phyloP scores from a whole-genome alignment of 345 rosid genomes.

The Salix caprea region DNA sequence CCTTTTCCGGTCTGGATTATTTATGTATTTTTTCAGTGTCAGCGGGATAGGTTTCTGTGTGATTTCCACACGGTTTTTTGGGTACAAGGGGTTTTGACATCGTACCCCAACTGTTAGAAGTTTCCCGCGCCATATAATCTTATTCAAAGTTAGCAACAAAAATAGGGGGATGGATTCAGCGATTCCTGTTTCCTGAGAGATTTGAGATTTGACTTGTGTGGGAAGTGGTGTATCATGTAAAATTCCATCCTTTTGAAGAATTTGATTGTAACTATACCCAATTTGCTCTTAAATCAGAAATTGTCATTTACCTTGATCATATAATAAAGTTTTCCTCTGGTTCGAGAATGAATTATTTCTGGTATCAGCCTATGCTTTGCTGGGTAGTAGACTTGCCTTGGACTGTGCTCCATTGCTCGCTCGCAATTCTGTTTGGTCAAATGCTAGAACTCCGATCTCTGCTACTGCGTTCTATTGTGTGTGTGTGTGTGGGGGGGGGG shows the following conservation, averaged over 20 bases:
- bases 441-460: not conserved
- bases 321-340: not conserved
- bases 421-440: not conserved
- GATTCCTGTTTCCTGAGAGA: not conserved
- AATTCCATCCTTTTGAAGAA: not conserved
- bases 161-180: slow-evolving; percentile 2
- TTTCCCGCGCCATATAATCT: not conserved
- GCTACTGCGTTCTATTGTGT: not conserved
- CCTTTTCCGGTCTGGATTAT: not conserved
- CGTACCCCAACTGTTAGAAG: not conserved
- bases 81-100: slow-evolving; percentile 10
- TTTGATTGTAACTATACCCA: not conserved
- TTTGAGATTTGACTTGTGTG: slow-evolving; percentile 3
- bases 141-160: slow-evolving; percentile 1
- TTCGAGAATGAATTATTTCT: not conserved
- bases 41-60: slow-evolving; percentile 11
- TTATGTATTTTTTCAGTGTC: not conserved
- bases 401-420: not conserved
- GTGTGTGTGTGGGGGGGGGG: no score
- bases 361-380: not conserved
- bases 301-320: not conserved
- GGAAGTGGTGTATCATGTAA: slow-evolving; percentile 6
- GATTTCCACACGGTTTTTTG: slow-evolving; percentile 8
- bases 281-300: not conserved
- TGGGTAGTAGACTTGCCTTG: not conserved